These are phyloP conservation scores for Dichomitus squalens DNA, from an alignment of 1,284 basidiomycete species.

Conservation along the genomic window DNA sequence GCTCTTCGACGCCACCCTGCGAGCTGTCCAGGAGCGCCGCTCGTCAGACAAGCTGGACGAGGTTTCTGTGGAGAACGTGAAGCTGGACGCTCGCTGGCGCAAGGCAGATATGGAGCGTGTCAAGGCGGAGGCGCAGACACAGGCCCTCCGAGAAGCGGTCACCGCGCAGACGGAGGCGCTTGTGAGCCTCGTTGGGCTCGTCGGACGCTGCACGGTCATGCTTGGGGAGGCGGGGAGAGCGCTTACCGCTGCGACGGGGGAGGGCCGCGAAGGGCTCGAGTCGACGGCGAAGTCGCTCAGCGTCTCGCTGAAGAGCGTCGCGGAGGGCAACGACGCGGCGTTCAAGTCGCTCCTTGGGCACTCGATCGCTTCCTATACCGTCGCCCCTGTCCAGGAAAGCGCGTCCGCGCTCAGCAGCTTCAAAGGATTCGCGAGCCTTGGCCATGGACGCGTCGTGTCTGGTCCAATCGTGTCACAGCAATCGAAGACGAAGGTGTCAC, in stretches of 20 bases:
- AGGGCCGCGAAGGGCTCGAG: conserved; percentile 42
- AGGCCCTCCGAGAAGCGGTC: conserved; percentile 67
- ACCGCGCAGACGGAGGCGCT: conserved; percentile 68
- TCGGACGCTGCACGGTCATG: conserved; percentile 79
- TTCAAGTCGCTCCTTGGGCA: conserved; percentile 69
- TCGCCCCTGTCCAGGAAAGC: conserved; percentile 22
- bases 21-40: conserved; percentile 76
- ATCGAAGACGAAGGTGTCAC: conserved; percentile 35
- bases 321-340: conserved; percentile 67
- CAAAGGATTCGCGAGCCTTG: conserved; percentile 44
- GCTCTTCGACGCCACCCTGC: conserved; percentile 84
- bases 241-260: conserved; percentile 50
- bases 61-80: conserved; percentile 70
- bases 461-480: conserved; percentile 48
- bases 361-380: conserved; percentile 56
- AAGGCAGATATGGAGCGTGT: conserved; percentile 75
- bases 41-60: conserved; percentile 78
- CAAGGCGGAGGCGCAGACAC: conserved; percentile 71
- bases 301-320: conserved; percentile 52
- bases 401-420: conserved; percentile 30
- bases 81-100: conserved; percentile 67
- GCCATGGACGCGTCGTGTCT: conserved; percentile 37
- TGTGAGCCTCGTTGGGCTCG: conserved; percentile 73
- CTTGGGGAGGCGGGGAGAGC: conserved; percentile 66
- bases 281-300: conserved; percentile 48